A percentile compares a stretch with the other conserved stretches of the same genome.
phyloP scores from a whole-genome alignment of 352 stramenopile genomes.

The Pythium folliculosum region DNA sequence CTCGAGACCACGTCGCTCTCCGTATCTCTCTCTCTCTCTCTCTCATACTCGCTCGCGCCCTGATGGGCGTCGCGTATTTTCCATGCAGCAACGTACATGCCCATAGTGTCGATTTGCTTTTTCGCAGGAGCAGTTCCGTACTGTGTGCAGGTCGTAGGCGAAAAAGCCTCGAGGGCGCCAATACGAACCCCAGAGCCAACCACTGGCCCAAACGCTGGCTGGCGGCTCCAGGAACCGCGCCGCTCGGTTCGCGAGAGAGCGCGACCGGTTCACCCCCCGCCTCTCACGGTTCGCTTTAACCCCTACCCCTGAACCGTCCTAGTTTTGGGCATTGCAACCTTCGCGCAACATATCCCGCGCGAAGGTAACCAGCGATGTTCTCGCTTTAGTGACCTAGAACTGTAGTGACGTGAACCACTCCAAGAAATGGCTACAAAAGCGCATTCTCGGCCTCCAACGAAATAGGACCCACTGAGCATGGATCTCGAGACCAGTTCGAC shows the following conservation, averaged over 20 bases:
- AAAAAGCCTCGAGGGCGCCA: constrained; percentile 15
- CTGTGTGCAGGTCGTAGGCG: constrained; percentile 39
- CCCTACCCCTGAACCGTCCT: neutral
- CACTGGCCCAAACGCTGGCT: constrained; percentile 53
- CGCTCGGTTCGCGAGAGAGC: constrained; percentile 35
- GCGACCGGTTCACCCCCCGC: constrained; percentile 32
- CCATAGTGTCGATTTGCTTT: constrained; percentile 65
- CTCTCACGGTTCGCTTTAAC: neutral
- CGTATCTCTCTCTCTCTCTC: neutral
- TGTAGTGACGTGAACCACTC: neutral
- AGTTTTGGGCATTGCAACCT: constrained; percentile 22
- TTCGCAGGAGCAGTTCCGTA: constrained; percentile 88
- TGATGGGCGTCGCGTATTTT: neutral
- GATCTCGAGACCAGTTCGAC: neutral
- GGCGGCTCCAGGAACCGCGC: constrained; percentile 8
- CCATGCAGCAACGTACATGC: constrained; percentile 66
- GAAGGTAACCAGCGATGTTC: neutral
- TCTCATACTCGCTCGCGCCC: neutral
- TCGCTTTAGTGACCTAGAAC: neutral
- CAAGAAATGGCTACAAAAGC: too few relatives aligned
- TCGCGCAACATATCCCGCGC: constrained; percentile 31
- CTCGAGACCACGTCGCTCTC: neutral
- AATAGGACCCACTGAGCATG: neutral
- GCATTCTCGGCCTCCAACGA: too few relatives aligned
- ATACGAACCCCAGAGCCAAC: constrained; percentile 61